Conservation (phyloP, 805 yeast species). For the Lachancea sp. region DNA sequence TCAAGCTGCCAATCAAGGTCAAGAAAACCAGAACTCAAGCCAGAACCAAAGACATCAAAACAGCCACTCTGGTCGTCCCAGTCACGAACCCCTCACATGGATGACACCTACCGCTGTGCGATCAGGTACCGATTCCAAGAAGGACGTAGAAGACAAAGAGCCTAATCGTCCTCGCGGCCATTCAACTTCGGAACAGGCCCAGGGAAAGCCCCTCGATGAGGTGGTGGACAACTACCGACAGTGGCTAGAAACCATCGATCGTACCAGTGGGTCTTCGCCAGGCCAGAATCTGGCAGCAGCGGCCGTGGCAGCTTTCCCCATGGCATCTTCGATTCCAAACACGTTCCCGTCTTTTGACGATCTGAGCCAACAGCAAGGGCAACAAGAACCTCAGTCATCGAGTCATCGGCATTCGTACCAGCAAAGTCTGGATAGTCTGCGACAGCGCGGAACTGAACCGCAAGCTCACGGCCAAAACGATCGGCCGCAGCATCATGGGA, state of each 20-base stretch:
- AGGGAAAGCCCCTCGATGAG: background rate
- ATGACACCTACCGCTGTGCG: background rate
- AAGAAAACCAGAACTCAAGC: background rate
- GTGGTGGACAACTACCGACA: background rate
- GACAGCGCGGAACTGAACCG: background rate
- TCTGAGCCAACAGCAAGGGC: background rate
- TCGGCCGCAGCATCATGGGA: background rate
- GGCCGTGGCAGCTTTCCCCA: background rate
- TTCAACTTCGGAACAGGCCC: background rate
- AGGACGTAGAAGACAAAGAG: background rate
- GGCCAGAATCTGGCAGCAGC: background rate
- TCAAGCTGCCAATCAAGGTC: background rate
- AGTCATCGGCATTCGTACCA: background rate
- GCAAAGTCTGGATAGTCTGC: background rate
- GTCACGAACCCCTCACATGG: background rate
- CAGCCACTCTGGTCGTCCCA: background rate
- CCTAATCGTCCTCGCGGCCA: background rate
- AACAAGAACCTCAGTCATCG: background rate
- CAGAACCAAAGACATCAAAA: background rate
- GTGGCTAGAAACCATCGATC: background rate
- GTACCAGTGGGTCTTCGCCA: background rate
- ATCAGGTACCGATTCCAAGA: background rate
- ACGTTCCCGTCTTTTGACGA: background rate
- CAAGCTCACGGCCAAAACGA: background rate
- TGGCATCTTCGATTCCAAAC: background rate